These are phyloP conservation scores for Pseudopyricularia cyperi DNA, from an alignment of 2,329 filamentous ascomycete genomes.

Conservation along the genomic window DNA sequence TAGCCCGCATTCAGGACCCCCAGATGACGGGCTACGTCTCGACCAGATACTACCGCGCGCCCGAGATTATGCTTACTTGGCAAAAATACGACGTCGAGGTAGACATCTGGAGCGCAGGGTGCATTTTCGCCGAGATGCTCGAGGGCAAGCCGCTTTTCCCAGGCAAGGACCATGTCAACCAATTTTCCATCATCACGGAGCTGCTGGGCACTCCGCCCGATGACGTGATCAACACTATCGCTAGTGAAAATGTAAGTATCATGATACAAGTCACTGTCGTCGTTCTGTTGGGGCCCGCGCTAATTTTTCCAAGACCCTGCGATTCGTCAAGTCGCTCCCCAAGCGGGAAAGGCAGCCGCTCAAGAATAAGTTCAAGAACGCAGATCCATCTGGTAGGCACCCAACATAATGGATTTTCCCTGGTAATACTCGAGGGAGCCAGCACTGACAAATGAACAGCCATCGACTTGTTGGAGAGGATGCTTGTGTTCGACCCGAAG, in stretches of 20 bases:
- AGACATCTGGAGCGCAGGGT: constrained; percentile 98
- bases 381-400: constrained; percentile 64
- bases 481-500: constrained; percentile 98
- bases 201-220: constrained; percentile 91
- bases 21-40: constrained; percentile 99
- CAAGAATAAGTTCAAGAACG: constrained; percentile 84
- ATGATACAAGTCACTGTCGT: too few relatives aligned
- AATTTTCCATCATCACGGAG: constrained; percentile 99
- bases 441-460: constrained; percentile 34
- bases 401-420: background rate
- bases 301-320: constrained; percentile 48
- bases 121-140: constrained; percentile 98
- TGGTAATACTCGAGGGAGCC: background rate
- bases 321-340: constrained; percentile 94
- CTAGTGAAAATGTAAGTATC: constrained; percentile 77
- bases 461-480: constrained; percentile 84
- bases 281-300: background rate
- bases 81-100: constrained; percentile 99
- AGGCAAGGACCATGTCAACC: constrained; percentile 98
- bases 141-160: constrained; percentile 97
- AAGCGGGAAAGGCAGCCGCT: constrained; percentile 87
- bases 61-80: constrained; percentile 99
- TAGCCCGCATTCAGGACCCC: constrained; percentile 94
- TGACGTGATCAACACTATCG: constrained; percentile 97
- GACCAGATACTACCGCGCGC: constrained; percentile 94